phyloP scores from a whole-genome alignment of 2,329 filamentous ascomycete species.

The Huntiella bhutanensis region DNA sequence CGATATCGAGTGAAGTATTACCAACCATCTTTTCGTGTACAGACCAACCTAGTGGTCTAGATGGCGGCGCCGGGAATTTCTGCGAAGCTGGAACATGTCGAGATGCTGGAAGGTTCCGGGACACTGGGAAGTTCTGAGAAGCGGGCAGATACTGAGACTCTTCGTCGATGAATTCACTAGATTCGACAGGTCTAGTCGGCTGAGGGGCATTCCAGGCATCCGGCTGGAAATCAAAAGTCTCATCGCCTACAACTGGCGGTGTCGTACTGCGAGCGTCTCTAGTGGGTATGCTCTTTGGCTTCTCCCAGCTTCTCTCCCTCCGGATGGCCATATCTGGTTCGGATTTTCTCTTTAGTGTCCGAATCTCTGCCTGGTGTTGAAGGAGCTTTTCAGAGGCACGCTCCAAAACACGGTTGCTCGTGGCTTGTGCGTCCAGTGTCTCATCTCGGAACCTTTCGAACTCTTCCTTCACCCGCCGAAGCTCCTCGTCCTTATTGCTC shows the following conservation, averaged over 20 bases:
- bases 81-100: too few species aligned
- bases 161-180: too few species aligned
- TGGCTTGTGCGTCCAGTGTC: slow-evolving; percentile 32
- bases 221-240: not conserved
- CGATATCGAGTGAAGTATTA: slow-evolving; percentile 10
- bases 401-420: slow-evolving; percentile 35
- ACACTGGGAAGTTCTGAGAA: too few species aligned
- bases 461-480: slow-evolving; percentile 30
- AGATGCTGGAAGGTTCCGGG: too few species aligned
- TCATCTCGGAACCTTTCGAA: slow-evolving; percentile 35
- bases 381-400: slow-evolving; percentile 38
- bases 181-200: too few species aligned
- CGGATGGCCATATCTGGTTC: not conserved
- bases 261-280: not conserved
- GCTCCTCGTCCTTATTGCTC: slow-evolving; percentile 28
- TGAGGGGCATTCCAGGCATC: too few species aligned
- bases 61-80: too few species aligned
- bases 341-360: slow-evolving; percentile 17
- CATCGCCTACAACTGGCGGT: not conserved
- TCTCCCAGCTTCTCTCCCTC: slow-evolving; percentile 1
- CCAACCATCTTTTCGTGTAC: too few species aligned
- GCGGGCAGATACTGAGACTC: too few species aligned
- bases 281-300: not conserved
- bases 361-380: slow-evolving; percentile 34
- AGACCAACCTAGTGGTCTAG: too few species aligned